phyloP scores from a whole-genome alignment of 768 basidiomycete genomes.

The Pleurotus tuber-regium region DNA sequence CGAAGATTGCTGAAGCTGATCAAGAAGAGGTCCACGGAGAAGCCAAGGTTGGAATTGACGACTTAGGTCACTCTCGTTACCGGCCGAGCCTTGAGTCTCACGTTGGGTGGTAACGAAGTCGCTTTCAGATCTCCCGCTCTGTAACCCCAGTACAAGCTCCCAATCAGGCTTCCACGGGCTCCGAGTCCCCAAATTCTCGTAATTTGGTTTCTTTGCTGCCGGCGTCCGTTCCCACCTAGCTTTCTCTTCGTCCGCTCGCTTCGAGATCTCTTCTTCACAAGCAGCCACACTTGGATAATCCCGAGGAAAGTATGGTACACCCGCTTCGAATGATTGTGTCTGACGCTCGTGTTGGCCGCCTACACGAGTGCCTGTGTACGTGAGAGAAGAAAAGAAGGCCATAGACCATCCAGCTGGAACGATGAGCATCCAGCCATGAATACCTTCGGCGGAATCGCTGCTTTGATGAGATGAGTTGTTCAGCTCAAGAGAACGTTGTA shows the following conservation, averaged over 20 bases:
- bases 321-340: slow-evolving; percentile 82
- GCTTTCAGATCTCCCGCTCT: slow-evolving; percentile 13
- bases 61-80: slow-evolving; percentile 13
- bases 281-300: slow-evolving; percentile 68
- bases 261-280: slow-evolving; percentile 46
- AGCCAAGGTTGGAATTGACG: slow-evolving; percentile 59
- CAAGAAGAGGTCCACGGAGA: slow-evolving; percentile 46
- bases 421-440: slow-evolving; percentile 88
- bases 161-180: slow-evolving; percentile 82
- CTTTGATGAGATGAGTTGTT: too few species aligned
- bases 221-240: slow-evolving; percentile 77
- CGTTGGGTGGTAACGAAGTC: slow-evolving; percentile 59
- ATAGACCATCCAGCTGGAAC: slow-evolving; percentile 89
- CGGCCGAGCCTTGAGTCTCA: slow-evolving; percentile 34
- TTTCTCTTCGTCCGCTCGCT: slow-evolving; percentile 51
- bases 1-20: slow-evolving; percentile 14
- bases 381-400: slow-evolving; percentile 83
- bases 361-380: slow-evolving; percentile 79
- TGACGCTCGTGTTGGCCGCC: slow-evolving; percentile 82
- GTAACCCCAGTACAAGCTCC: slow-evolving; percentile 62
- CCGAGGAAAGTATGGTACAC: slow-evolving; percentile 70
- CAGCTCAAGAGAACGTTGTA: slow-evolving; percentile 70
- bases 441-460: slow-evolving; percentile 35
- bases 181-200: slow-evolving; percentile 54
- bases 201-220: slow-evolving; percentile 83